Evolutionary conservation across 208 protist species (phyloP).

Genomic region (Acanthamoeba royreba): DNA sequence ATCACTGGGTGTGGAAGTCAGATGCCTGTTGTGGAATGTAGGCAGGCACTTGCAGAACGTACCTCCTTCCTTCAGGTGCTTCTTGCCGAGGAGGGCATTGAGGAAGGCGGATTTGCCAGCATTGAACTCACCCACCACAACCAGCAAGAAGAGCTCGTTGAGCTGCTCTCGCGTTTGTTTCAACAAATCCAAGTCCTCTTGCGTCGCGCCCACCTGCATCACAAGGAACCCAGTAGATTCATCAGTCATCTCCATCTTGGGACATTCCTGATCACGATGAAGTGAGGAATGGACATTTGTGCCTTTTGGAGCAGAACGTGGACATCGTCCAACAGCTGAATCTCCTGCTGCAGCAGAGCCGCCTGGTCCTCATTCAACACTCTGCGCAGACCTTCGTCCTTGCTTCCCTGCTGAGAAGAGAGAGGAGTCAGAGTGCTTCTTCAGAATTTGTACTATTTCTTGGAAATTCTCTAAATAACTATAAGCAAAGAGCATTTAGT

Average conservation of each 20-base stretch:
- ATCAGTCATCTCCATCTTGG: not conserved
- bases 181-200: constrained; percentile 13
- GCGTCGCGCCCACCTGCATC: not conserved
- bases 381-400: not conserved
- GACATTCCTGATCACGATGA: not conserved
- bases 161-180: not conserved
- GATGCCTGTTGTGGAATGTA: no score
- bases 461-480: not conserved
- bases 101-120: constrained; percentile 66
- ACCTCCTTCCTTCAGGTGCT: constrained; percentile 56
- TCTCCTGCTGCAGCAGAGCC: not conserved
- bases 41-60: no score
- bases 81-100: constrained; percentile 60
- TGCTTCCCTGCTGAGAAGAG: not conserved
- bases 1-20: no score
- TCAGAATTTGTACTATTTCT: not conserved
- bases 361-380: not conserved
- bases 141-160: constrained; percentile 59
- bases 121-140: constrained; percentile 66
- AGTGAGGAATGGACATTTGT: no score
- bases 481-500: not conserved
- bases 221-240: not conserved
- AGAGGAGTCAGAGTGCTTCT: not conserved
- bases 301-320: not conserved
- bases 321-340: not conserved